A percentile compares a stretch with the other conserved stretches of the same genome.
phyloP scores from a whole-genome alignment of 2,329 filamentous ascomycete genomes.

The Alternaria novae-zelandiae region DNA sequence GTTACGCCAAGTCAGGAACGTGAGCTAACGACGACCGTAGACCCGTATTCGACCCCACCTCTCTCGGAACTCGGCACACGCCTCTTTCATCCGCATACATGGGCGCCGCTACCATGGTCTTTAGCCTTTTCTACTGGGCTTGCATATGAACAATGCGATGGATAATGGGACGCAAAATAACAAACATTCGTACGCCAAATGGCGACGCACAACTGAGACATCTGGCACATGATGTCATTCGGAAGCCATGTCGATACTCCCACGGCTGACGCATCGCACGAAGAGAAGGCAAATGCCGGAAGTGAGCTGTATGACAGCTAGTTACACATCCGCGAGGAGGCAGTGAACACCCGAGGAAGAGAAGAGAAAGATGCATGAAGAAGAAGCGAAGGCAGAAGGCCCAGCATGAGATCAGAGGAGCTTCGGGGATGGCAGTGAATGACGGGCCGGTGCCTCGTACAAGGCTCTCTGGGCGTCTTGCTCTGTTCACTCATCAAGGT shows the following conservation, averaged over 20 bases:
- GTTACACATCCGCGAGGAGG: background rate
- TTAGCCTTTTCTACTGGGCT: constrained; percentile 21
- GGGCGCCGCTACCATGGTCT: background rate
- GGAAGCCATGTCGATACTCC: background rate
- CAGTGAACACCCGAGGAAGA: background rate
- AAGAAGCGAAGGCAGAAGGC: background rate
- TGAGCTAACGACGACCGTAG: constrained; percentile 16
- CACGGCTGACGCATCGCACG: background rate
- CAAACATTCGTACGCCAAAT: background rate
- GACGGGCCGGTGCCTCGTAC: background rate
- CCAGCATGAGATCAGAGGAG: background rate
- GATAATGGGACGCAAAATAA: background rate
- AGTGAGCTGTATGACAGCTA: background rate
- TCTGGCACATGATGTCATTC: background rate
- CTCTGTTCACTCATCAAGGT: background rate
- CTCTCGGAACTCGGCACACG: constrained; percentile 2
- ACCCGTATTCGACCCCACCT: background rate
- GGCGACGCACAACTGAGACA: background rate
- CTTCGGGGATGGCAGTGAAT: background rate
- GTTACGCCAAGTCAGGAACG: constrained; percentile 2
- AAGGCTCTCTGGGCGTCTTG: background rate
- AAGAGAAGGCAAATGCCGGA: background rate
- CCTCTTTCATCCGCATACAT: constrained; percentile 12
- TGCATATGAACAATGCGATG: constrained; percentile 10
- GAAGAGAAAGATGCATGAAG: background rate